phyloP scores from a whole-genome alignment of 108 stramenopile species.

The Discostella stelligeroides region DNA sequence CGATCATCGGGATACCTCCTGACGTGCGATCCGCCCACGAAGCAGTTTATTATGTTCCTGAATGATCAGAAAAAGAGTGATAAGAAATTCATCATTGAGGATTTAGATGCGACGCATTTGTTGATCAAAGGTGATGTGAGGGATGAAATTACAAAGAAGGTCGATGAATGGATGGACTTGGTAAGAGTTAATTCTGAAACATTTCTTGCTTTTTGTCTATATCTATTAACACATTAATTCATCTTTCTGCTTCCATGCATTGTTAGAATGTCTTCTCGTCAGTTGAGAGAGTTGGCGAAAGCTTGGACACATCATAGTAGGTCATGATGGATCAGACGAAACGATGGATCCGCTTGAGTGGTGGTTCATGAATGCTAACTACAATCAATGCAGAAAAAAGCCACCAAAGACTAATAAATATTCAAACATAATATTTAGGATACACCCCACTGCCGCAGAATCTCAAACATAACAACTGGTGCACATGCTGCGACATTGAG shows the following conservation, averaged over 20 bases:
- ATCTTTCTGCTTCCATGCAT: too few relatives aligned
- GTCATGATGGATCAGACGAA: background rate
- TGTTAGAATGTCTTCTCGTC: slow-evolving; percentile 52
- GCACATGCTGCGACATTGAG: slow-evolving; percentile 90
- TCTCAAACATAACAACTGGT: slow-evolving; percentile 84
- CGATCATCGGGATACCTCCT: slow-evolving; percentile 77
- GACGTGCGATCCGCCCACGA: slow-evolving; percentile 82
- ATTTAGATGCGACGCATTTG: slow-evolving; percentile 83
- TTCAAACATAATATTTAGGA: too few relatives aligned
- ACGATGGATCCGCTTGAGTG: background rate
- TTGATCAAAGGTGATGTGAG: slow-evolving; percentile 66
- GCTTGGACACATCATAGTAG: slow-evolving; percentile 48
- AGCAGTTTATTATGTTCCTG: slow-evolving; percentile 76
- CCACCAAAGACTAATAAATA: too few relatives aligned
- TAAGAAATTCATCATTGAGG: slow-evolving; percentile 85
- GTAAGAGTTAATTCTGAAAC: slow-evolving; percentile 19
- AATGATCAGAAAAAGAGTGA: slow-evolving; percentile 71
- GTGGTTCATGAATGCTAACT: too few relatives aligned
- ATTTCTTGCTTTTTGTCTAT: background rate
- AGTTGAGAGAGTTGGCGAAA: slow-evolving; percentile 49
- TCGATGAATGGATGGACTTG: slow-evolving; percentile 79
- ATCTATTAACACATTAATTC: background rate
- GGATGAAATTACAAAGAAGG: slow-evolving; percentile 75
- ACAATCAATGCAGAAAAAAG: too few relatives aligned
- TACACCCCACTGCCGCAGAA: slow-evolving; percentile 75